Conservation (phyloP, 2,329 filamentous ascomycete species). For the Fusarium veterinarium region DNA sequence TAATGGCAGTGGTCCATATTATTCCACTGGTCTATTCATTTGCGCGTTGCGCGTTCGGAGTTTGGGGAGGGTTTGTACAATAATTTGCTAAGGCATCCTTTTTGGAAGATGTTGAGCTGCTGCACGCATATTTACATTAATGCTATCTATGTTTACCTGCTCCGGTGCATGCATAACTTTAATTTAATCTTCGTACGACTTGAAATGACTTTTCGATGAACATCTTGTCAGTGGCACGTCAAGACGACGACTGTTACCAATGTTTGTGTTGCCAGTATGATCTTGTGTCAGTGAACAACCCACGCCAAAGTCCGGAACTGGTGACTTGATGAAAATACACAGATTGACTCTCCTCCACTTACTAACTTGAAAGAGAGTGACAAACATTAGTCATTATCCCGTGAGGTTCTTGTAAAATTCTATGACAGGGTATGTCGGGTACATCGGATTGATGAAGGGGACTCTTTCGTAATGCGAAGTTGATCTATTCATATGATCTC, state of each 20-base stretch:
- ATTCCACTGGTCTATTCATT: neutral
- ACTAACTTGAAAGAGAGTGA: too few species aligned
- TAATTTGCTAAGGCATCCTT: neutral
- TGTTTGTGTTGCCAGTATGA: neutral
- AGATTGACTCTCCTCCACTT: neutral
- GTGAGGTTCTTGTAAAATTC: neutral
- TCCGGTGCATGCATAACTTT: neutral
- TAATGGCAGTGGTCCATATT: neutral
- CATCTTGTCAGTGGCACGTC: neutral
- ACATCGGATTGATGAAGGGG: conserved; percentile 1
- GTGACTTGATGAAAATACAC: neutral
- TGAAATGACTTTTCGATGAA: neutral
- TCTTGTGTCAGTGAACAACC: neutral
- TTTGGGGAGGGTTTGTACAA: neutral
- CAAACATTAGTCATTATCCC: neutral
- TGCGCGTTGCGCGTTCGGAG: neutral
- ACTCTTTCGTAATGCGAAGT: neutral
- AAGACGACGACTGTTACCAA: neutral
- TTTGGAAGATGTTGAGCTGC: neutral
- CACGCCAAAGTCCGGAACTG: neutral
- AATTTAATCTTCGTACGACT: neutral
- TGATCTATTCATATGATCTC: neutral
- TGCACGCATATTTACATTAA: neutral
- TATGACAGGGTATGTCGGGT: conserved; percentile 15
- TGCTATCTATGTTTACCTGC: fast-evolving